phyloP scores from a whole-genome alignment of 2,329 filamentous ascomycete genomes.

The Xylaria sp. region DNA sequence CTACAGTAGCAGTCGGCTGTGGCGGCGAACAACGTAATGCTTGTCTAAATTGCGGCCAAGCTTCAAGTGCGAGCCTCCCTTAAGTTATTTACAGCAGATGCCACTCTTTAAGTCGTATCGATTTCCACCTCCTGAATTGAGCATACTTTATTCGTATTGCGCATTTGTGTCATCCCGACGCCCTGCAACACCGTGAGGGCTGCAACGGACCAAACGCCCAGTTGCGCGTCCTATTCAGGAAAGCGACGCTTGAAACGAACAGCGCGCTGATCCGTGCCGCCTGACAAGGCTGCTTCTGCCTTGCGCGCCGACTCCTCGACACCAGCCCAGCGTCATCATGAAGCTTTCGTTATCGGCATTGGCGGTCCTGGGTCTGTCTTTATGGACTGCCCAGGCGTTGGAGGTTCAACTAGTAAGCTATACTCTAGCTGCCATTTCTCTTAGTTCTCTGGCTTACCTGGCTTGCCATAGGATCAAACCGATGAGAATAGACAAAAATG shows the following conservation, averaged over 20 bases:
- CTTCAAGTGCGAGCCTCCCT: neutral
- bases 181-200: neutral
- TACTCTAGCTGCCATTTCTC: slow-evolving; percentile 1
- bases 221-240: neutral
- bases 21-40: slow-evolving; percentile 16
- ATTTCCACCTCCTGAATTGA: neutral
- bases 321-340: slow-evolving; percentile 50
- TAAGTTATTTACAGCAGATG: neutral
- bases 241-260: slow-evolving; percentile 10
- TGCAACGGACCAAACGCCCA: neutral
- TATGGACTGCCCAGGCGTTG: slow-evolving; percentile 59
- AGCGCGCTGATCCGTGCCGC: slow-evolving; percentile 33
- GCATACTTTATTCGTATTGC: slow-evolving; percentile 4
- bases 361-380: slow-evolving; percentile 58
- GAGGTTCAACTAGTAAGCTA: slow-evolving; percentile 62
- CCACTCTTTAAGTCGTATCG: neutral
- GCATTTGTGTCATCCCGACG: slow-evolving; percentile 5
- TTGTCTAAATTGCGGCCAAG: slow-evolving; percentile 21
- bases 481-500: slow-evolving; percentile 83
- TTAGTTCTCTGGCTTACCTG: slow-evolving; percentile 18
- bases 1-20: neutral
- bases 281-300: slow-evolving; percentile 41
- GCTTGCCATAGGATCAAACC: slow-evolving; percentile 67
- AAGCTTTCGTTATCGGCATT: slow-evolving; percentile 58
- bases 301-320: slow-evolving; percentile 33